Evolutionary conservation across 2,329 filamentous ascomycete species (phyloP), one percentile per base, ranked within the genome.

Genomic region (Phialocephala subalpina): DNA sequence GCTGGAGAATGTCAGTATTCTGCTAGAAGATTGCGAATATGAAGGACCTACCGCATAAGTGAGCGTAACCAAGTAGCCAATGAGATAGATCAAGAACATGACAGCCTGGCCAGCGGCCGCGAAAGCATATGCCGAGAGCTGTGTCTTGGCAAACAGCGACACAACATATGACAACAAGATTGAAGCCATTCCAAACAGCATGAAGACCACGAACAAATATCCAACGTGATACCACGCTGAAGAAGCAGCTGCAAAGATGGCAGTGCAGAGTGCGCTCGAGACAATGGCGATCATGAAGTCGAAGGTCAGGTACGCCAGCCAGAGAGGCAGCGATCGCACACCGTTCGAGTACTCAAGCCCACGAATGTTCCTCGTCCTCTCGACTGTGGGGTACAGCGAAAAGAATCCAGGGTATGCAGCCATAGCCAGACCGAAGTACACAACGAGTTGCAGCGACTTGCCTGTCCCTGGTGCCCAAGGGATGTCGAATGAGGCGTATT

Each of bases 301-400:
- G 74, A 97, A 97, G 0, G 83, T 74, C 0, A 91, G 83, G 75
- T 97, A 97, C 1, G 94, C 92, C 5, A 92, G 79, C 94, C 95
- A 97, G 1, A 97, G 82, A 0, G 94, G 93, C 9, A 92, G 82
- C 0, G 92, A 90, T 14, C 92, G 85, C 33, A 97, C 93, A 56
- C 94, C 94, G 74, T 97, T 97, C 62, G 92, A 97, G 79, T 97
- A 97, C 77, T 97, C 91, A 35, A 97, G 82, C 18, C 92, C 91
- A 60, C 94, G 87, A 27, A 97, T 92, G 69, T 93, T 91, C 58
- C 89, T 83, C 12, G 93, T 82, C 29, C 93, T 86, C 78, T 97
- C 94, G 33, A 92, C 82, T n/a, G 93, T 97, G 0, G 93, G 92
- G 74, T 97, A 97, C 4, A 97, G 82, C 0, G 92, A 87, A 73